Evolutionary conservation across 371 early-diverging fungal genomes (phyloP), one percentile per base, ranked within the genome.

Genomic region (Mortierella sp.): DNA sequence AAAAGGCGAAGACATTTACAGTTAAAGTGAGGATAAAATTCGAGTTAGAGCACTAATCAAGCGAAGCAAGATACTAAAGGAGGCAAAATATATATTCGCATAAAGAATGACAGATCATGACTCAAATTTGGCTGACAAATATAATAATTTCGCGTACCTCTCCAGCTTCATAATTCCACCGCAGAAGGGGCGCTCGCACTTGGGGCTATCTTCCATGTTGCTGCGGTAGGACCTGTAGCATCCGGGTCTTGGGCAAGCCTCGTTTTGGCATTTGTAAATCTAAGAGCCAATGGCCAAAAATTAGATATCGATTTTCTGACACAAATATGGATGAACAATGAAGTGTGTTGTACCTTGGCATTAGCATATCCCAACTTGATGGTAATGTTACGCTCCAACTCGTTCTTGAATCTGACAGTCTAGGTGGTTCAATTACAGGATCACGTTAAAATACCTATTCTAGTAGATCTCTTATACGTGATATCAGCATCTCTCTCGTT

Each of bases 301-400:
- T 67, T 43, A 43, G 43, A 20, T 51, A 32, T 35, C 35, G 22
- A 26, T 22, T 26, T n/a, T 35, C n/a, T 40, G 24, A 55, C n/a
- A 8, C 9, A 54, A 49, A 49, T 35, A 26, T 30, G 20, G 18
- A 28, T 49, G 18, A 39, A 30, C 9, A 67, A 5, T 8, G 30
- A 28, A 49, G 18, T 28, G 28, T 14, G 11, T 3, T 55, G 55
- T 83, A 96, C 96, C 90, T 99, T 99, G 58, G 99, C 99, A 85
- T 99, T 99, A 69, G 99, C 99, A 85, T 99, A 99, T 78, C 99
- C 99, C 61, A 99, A 90, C 90, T 99, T 99, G 86, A 99, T 99
- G 30, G 99, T 99, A 91, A 99, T 99, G 89, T 99, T 99, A 84
- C 99, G 93, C 91, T 99, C 99, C 76, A 99, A 90, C 85, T 99